phyloP scores from a whole-genome alignment of 2,329 filamentous ascomycete species.

The Exserohilum turcica region DNA sequence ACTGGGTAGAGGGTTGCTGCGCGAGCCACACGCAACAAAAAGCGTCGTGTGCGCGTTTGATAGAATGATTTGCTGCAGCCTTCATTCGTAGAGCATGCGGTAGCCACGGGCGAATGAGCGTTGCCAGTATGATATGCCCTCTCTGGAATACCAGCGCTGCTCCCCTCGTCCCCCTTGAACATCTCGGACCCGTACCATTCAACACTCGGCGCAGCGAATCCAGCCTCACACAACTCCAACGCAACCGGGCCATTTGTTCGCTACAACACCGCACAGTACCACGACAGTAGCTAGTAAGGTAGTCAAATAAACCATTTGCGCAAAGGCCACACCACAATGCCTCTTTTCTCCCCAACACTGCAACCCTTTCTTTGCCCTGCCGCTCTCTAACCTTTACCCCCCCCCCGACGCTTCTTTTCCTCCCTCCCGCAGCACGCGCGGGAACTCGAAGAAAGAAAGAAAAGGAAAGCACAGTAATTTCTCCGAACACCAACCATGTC shows the following conservation, averaged over 20 bases:
- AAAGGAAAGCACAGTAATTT: no score
- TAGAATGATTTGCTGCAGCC: background rate
- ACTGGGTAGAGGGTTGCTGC: background rate
- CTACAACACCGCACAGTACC: background rate
- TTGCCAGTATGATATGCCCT: background rate
- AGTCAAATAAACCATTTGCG: background rate
- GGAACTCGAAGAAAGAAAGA: no score
- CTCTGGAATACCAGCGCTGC: background rate
- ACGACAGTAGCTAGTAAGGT: background rate
- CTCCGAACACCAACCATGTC: no score
- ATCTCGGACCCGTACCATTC: background rate
- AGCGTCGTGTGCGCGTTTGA: background rate
- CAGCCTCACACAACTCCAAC: background rate
- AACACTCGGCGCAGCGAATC: background rate
- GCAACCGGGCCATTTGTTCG: background rate
- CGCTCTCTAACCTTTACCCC: no score
- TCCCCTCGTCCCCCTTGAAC: background rate
- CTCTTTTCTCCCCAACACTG: background rate
- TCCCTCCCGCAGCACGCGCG: no score
- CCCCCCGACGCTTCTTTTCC: no score
- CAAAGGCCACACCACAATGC: no score
- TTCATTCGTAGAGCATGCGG: no score
- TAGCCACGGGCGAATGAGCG: background rate
- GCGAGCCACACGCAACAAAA: background rate
- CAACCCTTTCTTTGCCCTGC: no score